Base-by-base conservation (phyloP, 2,329 filamentous ascomycete species). In the Hawksworthiomyces lignivorus region DNA sequence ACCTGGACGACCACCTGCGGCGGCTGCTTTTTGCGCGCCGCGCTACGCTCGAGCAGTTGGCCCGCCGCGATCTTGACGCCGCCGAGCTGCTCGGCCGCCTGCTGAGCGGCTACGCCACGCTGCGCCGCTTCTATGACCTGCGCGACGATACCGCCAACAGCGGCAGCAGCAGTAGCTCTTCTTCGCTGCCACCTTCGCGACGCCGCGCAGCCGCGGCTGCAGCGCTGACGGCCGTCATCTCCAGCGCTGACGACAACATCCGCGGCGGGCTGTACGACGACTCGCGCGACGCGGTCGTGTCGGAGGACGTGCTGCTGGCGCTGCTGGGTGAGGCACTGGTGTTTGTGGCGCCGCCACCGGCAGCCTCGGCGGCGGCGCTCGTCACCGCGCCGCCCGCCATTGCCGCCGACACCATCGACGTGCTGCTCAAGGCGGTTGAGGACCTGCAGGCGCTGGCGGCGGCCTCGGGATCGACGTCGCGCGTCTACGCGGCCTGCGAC, bases 121-220 rank as follows among this genome's bases (percentile, higher is more conserved):
- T 97, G 17, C 84, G 90, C 27, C 83, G 82, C 51, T 96, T 90
- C 66, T 97, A 94, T 61, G 83, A 89, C 48, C 73, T 89, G n/a
- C 79, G 90, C 36, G 90, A 97, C 55, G n/a, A n/a, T n/a, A n/a
- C n/a, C n/a, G n/a, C n/a, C n/a, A n/a, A n/a, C n/a, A n/a, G n/a
- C n/a, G n/a, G n/a, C n/a, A n/a, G n/a, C n/a, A 48, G 50, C 37
- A 46, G 43, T 7, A 40, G 20, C 12, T 50, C 50, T 31, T 43
- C 47, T 11, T 43, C 58, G 19, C 65, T 66, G 44, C 72, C 80
- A 0, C 64, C 80, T 18, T 69, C 75, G 11, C 69, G 82, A 17
- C 84, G 80, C 50, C 76, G 78, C 41, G 77, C 83, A 50, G 73
- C 88, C 12, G 86, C 89, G 5, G 85, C 83, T 0, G 71, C 76